Conservation (phyloP, 2,329 filamentous ascomycete genomes). For the Epichloe elymi region DNA sequence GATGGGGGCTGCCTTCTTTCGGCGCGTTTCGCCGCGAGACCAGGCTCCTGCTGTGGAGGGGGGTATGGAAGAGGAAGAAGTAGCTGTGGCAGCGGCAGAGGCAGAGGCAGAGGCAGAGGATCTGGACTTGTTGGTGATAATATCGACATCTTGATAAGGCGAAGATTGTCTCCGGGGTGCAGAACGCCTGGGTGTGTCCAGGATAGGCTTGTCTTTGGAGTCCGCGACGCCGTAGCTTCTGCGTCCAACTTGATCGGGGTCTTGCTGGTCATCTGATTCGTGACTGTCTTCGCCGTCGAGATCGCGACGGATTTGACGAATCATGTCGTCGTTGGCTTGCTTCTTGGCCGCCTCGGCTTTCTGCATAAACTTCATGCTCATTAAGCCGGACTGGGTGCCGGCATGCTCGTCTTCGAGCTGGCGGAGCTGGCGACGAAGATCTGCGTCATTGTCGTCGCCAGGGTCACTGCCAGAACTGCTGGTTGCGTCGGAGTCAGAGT, state of each 20-base stretch:
- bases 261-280: conserved; percentile 29
- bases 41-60: conserved; percentile 25
- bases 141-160: conserved; percentile 15
- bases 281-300: conserved; percentile 49
- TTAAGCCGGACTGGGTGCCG: conserved; percentile 52
- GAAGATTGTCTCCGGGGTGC: conserved; percentile 17
- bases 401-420: conserved; percentile 33
- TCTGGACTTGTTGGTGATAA: conserved; percentile 13
- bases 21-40: conserved; percentile 25
- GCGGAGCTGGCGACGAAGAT: conserved; percentile 33
- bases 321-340: conserved; percentile 66
- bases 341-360: conserved; percentile 70
- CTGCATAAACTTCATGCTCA: conserved; percentile 89
- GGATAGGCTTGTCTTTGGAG: conserved; percentile 11
- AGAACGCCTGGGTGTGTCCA: conserved; percentile 15
- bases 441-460: conserved; percentile 25
- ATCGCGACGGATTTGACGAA: conserved; percentile 56
- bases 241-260: conserved; percentile 51
- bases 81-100: conserved; percentile 4
- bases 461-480: conserved; percentile 44
- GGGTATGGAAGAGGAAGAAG: conserved; percentile 10
- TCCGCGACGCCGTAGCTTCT: conserved; percentile 47
- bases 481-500: conserved; percentile 39
- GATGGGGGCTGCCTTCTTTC: conserved; percentile 19
- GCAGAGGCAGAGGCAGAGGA: conserved; percentile 9